Conservation (phyloP, 495 filamentous ascomycete genomes). For the Chaetomium fimeti region DNA sequence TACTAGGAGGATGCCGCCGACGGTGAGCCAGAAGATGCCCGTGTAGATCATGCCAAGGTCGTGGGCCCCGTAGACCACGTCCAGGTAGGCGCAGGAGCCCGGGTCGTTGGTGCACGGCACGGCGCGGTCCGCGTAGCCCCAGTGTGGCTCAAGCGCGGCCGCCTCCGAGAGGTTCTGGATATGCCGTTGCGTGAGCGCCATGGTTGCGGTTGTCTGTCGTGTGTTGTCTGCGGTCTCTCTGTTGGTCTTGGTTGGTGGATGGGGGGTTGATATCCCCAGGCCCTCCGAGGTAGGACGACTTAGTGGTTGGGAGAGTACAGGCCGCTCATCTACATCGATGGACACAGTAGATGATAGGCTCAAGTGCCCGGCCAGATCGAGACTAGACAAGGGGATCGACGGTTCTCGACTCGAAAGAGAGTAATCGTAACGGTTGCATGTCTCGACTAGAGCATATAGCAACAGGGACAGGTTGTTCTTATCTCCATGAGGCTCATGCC, state of each 20-base stretch:
- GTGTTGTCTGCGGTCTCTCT: no score
- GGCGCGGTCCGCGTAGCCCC: conserved; percentile 59
- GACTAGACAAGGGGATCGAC: no score
- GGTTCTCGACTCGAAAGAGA: no score
- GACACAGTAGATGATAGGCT: no score
- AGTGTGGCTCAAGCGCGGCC: conserved; percentile 51
- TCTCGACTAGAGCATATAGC: conserved; percentile 2
- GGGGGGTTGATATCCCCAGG: neutral
- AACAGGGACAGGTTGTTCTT: neutral
- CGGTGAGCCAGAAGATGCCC: conserved; percentile 59
- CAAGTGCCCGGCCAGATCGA: no score
- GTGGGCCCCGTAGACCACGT: conserved; percentile 59
- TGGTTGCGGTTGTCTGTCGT: conserved; percentile 2
- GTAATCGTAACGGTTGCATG: no score
- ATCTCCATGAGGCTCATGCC: neutral
- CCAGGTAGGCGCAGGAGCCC: conserved; percentile 63
- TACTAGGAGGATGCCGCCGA: conserved; percentile 51
- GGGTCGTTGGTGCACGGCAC: conserved; percentile 59
- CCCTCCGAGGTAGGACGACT: neutral
- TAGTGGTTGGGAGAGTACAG: neutral
- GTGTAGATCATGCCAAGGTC: conserved; percentile 60
- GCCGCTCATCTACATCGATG: no score
- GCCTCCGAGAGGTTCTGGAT: conserved; percentile 46
- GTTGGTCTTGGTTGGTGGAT: neutral
- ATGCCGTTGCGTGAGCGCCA: conserved; percentile 18